Percentiles rank a stretch among this genome's conserved stretches.
Conservation (phyloP, 1,284 basidiomycete species). For the Neolentinus lepideus region DNA sequence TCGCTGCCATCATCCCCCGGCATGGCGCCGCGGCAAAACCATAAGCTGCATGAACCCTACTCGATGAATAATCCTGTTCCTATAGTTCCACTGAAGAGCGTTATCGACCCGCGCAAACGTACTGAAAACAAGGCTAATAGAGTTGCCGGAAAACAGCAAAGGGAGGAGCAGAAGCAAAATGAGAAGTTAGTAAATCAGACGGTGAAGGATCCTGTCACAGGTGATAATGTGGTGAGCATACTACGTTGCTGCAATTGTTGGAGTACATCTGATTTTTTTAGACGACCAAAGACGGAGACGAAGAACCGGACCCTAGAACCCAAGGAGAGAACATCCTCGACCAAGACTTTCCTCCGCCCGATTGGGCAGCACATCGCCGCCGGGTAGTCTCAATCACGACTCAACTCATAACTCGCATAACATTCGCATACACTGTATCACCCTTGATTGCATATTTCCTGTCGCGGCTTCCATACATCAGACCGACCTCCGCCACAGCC, state of each 20-base stretch:
- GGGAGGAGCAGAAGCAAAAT: slow-evolving; percentile 1
- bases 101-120: background rate
- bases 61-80: background rate
- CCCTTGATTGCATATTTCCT: background rate
- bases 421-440: background rate
- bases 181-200: background rate
- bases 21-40: background rate
- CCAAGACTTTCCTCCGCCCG: slow-evolving; percentile 1
- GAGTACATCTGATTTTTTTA: background rate
- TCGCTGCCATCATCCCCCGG: too few species aligned
- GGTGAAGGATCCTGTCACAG: slow-evolving; percentile 1
- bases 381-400: background rate
- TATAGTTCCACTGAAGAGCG: background rate
- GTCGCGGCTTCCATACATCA: background rate
- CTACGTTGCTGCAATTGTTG: background rate
- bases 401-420: background rate
- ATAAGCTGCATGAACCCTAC: slow-evolving; percentile 1
- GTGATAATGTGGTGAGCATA: background rate
- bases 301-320: background rate
- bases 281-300: background rate
- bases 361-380: background rate
- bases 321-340: slow-evolving; percentile 1
- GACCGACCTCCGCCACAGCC: background rate
- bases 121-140: background rate
- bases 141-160: background rate